Evolutionary conservation across 805 yeast genomes (phyloP), one percentile per base, ranked within the genome.

Genomic region (Phaffomyces opuntiae): DNA sequence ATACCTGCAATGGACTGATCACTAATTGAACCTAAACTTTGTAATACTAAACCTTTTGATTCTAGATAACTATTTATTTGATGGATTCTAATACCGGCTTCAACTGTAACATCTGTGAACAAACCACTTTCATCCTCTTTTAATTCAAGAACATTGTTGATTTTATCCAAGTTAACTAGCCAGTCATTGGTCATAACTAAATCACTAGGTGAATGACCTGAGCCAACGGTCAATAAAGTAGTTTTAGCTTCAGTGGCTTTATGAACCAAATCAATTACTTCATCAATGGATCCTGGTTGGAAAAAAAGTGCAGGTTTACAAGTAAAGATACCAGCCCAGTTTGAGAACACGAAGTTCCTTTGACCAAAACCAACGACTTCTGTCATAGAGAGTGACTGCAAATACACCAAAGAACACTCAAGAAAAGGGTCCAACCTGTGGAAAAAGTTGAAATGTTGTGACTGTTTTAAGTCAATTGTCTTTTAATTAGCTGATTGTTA

Each of bases 1-100:
- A 90, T 80, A n/a, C 99, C 99, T 4, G 95, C 98, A 25, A 89
- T 72, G 14, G 95, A 85, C 62, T 91, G 98, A 50, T 88, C 96
- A 36, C 93, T 80, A 44, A 91, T 91, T 1, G 97, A 89, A 1
- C 98, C 98, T 56, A 93, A 69, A 57, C 86, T 91, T 64, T 91
- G 98, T 47, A 91, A 70, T 6, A 96, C 95, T 48, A 87, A 74
- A 1, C 84, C 83, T 51, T 77, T 73, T 12, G 68, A 50, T 25
- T 78, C 82, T 49, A 91, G 70, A 49, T 72, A 71, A 11, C 80
- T 80, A 62, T 86, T 88, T 59, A 91, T 66, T 60, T 87, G 83
- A 59, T 71, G 81, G 12, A 91, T 68, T 50, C 96, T 72, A 45
- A 87, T 73, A 27, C 99, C 99, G 0, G 96, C 96, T 63, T 91